Evolutionary conservation across 2,329 filamentous ascomycete genomes (phyloP).

Genomic region (Aspergillus transmontanensis): DNA sequence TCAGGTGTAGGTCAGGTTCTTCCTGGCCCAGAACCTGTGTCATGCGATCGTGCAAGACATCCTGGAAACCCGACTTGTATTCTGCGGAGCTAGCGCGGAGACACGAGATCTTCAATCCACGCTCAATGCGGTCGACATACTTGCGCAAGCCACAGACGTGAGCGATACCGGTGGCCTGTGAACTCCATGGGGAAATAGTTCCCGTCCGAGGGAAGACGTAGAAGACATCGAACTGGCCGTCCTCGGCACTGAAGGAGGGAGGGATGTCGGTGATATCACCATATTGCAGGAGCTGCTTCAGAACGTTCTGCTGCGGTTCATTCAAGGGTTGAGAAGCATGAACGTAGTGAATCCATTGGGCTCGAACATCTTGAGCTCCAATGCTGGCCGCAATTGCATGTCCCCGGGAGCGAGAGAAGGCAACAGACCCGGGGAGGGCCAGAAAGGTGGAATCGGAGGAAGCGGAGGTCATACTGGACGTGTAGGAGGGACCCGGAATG

Average conservation of each 20-base stretch:
- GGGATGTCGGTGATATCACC: constrained; percentile 57
- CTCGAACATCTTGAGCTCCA: constrained; percentile 46
- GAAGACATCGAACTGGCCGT: constrained; percentile 59
- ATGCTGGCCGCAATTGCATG: constrained; percentile 46
- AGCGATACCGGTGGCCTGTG: constrained; percentile 90
- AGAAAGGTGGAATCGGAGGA: constrained; percentile 36
- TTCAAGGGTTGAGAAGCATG: constrained; percentile 56
- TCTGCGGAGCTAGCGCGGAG: constrained; percentile 58
- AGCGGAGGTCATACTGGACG: constrained; percentile 33
- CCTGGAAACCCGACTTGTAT: constrained; percentile 58
- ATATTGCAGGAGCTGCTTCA: constrained; percentile 64
- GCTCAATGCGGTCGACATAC: constrained; percentile 77
- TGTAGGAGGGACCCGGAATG: constrained; percentile 7
- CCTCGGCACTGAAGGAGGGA: constrained; percentile 47
- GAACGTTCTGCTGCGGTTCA: constrained; percentile 51
- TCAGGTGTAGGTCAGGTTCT: constrained; percentile 69
- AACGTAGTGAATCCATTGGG: constrained; percentile 64
- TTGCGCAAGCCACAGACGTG: constrained; percentile 82
- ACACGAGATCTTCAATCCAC: constrained; percentile 76
- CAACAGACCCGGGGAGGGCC: constrained; percentile 45
- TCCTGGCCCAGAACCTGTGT: constrained; percentile 75
- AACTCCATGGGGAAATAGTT: constrained; percentile 94
- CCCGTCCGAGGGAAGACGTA: constrained; percentile 79
- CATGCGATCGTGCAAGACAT: constrained; percentile 90
- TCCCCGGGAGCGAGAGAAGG: constrained; percentile 50